Evolutionary conservation across 768 basidiomycete species (phyloP).

Genomic region (Paxillus involutus): DNA sequence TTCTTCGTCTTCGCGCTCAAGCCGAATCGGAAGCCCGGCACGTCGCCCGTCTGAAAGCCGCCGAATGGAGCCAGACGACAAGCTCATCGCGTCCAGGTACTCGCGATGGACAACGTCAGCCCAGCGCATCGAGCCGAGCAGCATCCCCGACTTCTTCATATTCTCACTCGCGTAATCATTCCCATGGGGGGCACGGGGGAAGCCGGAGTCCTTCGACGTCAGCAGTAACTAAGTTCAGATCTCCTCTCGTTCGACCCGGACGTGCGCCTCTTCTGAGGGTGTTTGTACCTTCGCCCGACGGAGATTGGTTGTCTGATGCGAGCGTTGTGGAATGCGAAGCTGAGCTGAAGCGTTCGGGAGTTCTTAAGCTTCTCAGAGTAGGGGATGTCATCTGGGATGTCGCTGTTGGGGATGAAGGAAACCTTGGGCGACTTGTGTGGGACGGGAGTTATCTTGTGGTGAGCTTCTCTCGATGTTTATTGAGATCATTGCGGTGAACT

Average conservation of each 20-base stretch:
- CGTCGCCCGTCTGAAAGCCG: slow-evolving; percentile 13
- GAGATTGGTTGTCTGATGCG: slow-evolving; percentile 82
- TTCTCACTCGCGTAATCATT: slow-evolving; percentile 39
- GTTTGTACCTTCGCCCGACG: slow-evolving; percentile 84
- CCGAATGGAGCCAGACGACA: neutral
- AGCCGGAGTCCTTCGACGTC: slow-evolving; percentile 23
- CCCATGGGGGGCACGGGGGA: slow-evolving; percentile 32
- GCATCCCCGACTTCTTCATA: slow-evolving; percentile 56
- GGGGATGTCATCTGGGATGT: slow-evolving; percentile 89
- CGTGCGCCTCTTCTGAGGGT: slow-evolving; percentile 78
- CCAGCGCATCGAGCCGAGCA: slow-evolving; percentile 56
- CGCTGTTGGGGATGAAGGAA: slow-evolving; percentile 84
- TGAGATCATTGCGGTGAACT: slow-evolving; percentile 1
- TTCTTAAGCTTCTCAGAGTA: slow-evolving; percentile 58
- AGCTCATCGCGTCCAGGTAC: slow-evolving; percentile 16
- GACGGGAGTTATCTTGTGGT: slow-evolving; percentile 89
- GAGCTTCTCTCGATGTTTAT: slow-evolving; percentile 30
- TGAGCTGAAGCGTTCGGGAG: slow-evolving; percentile 57
- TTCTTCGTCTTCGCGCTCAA: slow-evolving; percentile 74
- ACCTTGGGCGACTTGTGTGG: slow-evolving; percentile 82
- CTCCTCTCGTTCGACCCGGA: slow-evolving; percentile 66
- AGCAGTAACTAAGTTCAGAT: slow-evolving; percentile 46
- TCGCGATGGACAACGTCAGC: slow-evolving; percentile 27
- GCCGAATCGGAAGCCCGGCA: slow-evolving; percentile 58
- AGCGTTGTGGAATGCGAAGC: slow-evolving; percentile 82